These are phyloP conservation scores for Lipomyces chichibuensis DNA, from an alignment of 805 yeast genomes.

Conservation along the genomic window DNA sequence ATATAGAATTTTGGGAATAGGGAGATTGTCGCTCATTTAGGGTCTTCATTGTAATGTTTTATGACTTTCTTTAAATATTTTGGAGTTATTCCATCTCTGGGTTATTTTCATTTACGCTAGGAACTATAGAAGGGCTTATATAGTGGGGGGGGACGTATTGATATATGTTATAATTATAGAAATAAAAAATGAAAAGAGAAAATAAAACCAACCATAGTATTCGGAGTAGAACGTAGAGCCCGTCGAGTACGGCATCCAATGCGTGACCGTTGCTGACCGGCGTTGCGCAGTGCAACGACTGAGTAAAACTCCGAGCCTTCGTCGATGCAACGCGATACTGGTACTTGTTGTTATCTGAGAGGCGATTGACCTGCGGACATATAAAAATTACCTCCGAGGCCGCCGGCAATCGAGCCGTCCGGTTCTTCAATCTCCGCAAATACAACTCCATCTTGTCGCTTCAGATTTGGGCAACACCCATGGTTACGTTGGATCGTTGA, in stretches of 20 bases:
- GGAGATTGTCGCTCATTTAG: background rate
- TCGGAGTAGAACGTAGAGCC: constrained; percentile 31
- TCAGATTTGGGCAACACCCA: constrained; percentile 23
- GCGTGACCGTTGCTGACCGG: constrained; percentile 25
- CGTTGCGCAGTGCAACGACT: constrained; percentile 28
- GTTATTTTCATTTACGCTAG: background rate
- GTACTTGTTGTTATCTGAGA: constrained; percentile 10
- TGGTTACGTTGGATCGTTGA: constrained; percentile 13
- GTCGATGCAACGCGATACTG: constrained; percentile 23
- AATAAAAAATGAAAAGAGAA: too few species aligned
- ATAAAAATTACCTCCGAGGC: constrained; percentile 29
- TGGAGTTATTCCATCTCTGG: background rate
- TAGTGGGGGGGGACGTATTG: too few species aligned
- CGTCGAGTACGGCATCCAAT: constrained; percentile 26
- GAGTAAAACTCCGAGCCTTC: constrained; percentile 17
- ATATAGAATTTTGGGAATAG: background rate
- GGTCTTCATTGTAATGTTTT: constrained; percentile 5
- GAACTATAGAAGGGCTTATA: too few species aligned
- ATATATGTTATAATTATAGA: too few species aligned
- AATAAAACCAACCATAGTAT: background rate
- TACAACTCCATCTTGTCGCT: constrained; percentile 7
- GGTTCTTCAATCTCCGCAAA: constrained; percentile 20
- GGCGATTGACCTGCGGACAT: constrained; percentile 23
- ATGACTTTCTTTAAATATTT: background rate
- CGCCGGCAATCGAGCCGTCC: constrained; percentile 16